These are phyloP conservation scores for Phytopythium helicoides DNA, from an alignment of 352 stramenopile genomes.

Conservation along the genomic window DNA sequence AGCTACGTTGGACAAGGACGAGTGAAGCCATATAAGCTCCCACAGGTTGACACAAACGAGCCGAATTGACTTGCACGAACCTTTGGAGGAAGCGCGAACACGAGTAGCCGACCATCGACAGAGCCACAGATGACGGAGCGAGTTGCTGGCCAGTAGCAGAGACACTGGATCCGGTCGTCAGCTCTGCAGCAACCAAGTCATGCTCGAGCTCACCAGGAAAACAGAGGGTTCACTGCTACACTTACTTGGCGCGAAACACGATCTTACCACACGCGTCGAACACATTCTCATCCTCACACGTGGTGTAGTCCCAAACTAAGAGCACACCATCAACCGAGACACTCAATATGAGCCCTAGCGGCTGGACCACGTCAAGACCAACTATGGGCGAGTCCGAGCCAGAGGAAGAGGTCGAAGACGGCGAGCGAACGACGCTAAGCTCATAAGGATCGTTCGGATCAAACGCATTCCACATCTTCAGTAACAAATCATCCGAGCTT, in stretches of 20 bases:
- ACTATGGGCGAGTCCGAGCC: constrained; percentile 45
- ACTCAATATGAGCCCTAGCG: constrained; percentile 38
- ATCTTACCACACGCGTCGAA: constrained; percentile 45
- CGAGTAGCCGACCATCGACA: constrained; percentile 24
- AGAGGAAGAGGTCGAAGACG: constrained; percentile 23
- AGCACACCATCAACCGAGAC: constrained; percentile 54
- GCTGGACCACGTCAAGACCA: constrained; percentile 39
- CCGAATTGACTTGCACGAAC: constrained; percentile 10
- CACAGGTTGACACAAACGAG: not conserved
- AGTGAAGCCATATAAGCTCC: constrained; percentile 1
- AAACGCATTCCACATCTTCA: constrained; percentile 72
- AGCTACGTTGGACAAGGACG: not conserved
- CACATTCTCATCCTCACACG: constrained; percentile 34
- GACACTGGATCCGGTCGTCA: constrained; percentile 27
- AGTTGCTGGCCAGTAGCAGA: constrained; percentile 29
- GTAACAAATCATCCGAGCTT: constrained; percentile 56
- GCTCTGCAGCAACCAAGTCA: constrained; percentile 10
- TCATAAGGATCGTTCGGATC: constrained; percentile 48
- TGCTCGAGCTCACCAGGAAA: no score
- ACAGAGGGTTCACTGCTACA: constrained; percentile 1
- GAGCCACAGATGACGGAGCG: constrained; percentile 30
- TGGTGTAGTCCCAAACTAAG: constrained; percentile 57
- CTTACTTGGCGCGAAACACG: constrained; percentile 37
- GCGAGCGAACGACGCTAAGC: constrained; percentile 42
- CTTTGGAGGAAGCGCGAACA: constrained; percentile 22